Evolutionary conservation across 805 yeast genomes (phyloP).

Genomic region (Pichia californica): DNA sequence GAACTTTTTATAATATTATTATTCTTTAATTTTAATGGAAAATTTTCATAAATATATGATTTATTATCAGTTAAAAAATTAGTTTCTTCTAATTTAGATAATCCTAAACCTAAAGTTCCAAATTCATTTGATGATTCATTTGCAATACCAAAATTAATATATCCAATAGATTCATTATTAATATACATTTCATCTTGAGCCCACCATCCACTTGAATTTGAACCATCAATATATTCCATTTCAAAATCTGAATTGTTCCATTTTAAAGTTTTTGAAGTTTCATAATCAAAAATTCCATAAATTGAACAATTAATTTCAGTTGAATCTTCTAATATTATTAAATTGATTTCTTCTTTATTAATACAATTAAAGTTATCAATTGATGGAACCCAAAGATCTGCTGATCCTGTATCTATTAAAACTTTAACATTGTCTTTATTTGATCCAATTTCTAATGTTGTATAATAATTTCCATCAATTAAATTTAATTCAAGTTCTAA

Average conservation of each 20-base stretch:
- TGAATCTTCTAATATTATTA: no score
- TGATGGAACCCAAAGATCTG: slow-evolving; percentile 62
- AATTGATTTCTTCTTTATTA: no score
- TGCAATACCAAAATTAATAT: slow-evolving; percentile 69
- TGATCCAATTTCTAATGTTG: slow-evolving; percentile 47
- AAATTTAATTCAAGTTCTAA: neutral
- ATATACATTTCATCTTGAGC: slow-evolving; percentile 56
- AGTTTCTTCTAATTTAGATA: slow-evolving; percentile 56
- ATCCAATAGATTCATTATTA: slow-evolving; percentile 40
- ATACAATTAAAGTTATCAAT: slow-evolving; percentile 41
- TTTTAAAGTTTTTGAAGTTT: slow-evolving; percentile 32
- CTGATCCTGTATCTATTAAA: slow-evolving; percentile 69
- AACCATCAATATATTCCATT: slow-evolving; percentile 42
- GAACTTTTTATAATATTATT: slow-evolving; percentile 49
- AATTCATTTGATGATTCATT: slow-evolving; percentile 51
- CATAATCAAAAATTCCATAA: slow-evolving; percentile 43
- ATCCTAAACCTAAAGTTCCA: slow-evolving; percentile 74
- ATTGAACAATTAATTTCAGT: slow-evolving; percentile 30
- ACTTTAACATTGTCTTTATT: slow-evolving; percentile 49
- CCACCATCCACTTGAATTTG: slow-evolving; percentile 44
- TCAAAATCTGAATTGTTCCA: slow-evolving; percentile 35
- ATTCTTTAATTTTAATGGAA: slow-evolving; percentile 54
- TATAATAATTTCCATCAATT: slow-evolving; percentile 31
- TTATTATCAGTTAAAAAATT: neutral
- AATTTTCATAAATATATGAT: slow-evolving; percentile 48